A percentile compares a stretch with the other conserved stretches of the same genome.
Conservation (phyloP, 2,329 filamentous ascomycete species). For the Coleophoma cylindrospora region DNA sequence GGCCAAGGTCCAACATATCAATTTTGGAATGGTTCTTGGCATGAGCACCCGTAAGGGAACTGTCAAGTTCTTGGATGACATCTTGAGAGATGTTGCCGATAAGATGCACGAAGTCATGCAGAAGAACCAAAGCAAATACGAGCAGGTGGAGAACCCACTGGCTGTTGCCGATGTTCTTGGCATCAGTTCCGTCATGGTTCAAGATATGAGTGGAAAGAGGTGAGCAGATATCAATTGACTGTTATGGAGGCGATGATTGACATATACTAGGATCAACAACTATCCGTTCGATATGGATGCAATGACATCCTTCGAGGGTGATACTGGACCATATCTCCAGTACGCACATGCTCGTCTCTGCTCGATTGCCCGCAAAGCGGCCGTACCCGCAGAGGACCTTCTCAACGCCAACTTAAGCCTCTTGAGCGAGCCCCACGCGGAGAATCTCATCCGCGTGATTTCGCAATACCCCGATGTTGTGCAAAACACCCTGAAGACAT, state of each 20-base stretch:
- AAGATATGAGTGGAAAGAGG: conserved; percentile 96
- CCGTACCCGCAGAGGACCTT: conserved; percentile 51
- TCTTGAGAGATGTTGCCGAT: conserved; percentile 75
- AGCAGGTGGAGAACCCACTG: conserved; percentile 79
- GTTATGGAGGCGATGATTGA: neutral
- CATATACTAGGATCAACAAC: conserved; percentile 48
- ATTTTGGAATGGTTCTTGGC: conserved; percentile 67
- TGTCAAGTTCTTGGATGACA: conserved; percentile 68
- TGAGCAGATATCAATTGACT: conserved; percentile 29
- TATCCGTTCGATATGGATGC: conserved; percentile 73
- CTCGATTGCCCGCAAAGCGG: conserved; percentile 55
- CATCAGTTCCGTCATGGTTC: conserved; percentile 94
- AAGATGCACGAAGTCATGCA: conserved; percentile 98
- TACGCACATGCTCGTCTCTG: conserved; percentile 73
- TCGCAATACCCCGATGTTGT: conserved; percentile 83
- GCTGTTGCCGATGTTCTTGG: conserved; percentile 82
- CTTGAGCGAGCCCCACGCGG: conserved; percentile 66
- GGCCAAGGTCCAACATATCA: conserved; percentile 66
- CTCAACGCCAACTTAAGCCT: conserved; percentile 60
- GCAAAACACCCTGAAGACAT: conserved; percentile 76
- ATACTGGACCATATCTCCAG: conserved; percentile 81
- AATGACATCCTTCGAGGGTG: conserved; percentile 81
- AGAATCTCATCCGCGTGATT: conserved; percentile 70
- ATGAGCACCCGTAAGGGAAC: conserved; percentile 70
- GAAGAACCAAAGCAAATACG: conserved; percentile 85